Conservation (phyloP, 2,329 filamentous ascomycete genomes). For the Neonectria ditissima region DNA sequence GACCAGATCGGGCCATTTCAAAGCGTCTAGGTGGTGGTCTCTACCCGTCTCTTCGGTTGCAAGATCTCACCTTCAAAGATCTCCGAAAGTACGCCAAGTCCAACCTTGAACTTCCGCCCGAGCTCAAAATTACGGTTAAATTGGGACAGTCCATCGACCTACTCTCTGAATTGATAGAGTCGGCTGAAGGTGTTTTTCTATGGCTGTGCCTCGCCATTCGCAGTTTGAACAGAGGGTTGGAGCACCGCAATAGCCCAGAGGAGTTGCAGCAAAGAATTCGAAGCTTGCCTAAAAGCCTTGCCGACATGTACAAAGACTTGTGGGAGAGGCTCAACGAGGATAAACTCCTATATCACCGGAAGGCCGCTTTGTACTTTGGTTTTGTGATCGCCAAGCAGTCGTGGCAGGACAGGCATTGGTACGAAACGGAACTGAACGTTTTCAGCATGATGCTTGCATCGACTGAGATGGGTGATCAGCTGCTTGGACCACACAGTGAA, state of each 20-base stretch:
- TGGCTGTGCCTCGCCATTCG: slow-evolving; percentile 11
- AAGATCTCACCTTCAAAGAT: slow-evolving; percentile 11
- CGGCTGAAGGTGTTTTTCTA: slow-evolving; percentile 17
- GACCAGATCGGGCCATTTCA: slow-evolving; percentile 1
- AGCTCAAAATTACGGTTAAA: neutral
- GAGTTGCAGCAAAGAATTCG: slow-evolving; percentile 2
- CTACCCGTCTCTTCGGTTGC: slow-evolving; percentile 4
- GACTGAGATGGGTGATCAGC: neutral
- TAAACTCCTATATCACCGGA: slow-evolving; percentile 1
- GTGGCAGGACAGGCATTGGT: too few relatives aligned
- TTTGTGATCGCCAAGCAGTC: neutral
- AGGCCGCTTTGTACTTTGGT: slow-evolving; percentile 3
- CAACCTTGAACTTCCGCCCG: neutral
- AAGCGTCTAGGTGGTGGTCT: neutral
- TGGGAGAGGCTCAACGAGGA: slow-evolving; percentile 16
- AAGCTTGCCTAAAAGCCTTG: neutral
- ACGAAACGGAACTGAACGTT: neutral
- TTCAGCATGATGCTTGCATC: slow-evolving; percentile 8
- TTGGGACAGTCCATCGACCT: neutral
- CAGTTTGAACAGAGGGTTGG: slow-evolving; percentile 5
- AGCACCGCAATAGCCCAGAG: neutral
- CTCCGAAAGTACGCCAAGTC: neutral
- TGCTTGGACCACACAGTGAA: neutral
- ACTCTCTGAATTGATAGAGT: neutral
- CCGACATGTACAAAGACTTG: slow-evolving; percentile 18